Evolutionary conservation across 306 rosid species (phyloP).

Genomic region (Inga oerstediana): DNA sequence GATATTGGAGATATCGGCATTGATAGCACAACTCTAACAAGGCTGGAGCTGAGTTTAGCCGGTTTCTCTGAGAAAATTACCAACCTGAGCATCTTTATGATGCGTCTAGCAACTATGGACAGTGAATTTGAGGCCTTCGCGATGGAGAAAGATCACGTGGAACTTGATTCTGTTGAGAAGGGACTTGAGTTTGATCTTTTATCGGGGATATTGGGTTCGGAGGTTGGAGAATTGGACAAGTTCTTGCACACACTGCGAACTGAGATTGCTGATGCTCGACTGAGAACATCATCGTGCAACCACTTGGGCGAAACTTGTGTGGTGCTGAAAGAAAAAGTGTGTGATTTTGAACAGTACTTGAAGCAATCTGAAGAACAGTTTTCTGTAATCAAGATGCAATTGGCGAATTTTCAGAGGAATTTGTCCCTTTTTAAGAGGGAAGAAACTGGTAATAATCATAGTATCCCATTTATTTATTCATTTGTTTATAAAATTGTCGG

Average conservation of each 20-base stretch:
- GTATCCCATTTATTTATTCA: slow-evolving; percentile 28
- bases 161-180: slow-evolving; percentile 47
- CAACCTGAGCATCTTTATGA: slow-evolving; percentile 66
- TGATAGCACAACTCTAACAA: slow-evolving; percentile 39
- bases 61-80: slow-evolving; percentile 74
- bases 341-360: slow-evolving; percentile 54
- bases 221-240: slow-evolving; percentile 58
- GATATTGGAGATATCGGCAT: slow-evolving; percentile 39
- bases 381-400: slow-evolving; percentile 70
- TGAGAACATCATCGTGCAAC: slow-evolving; percentile 42
- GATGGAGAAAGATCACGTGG: slow-evolving; percentile 42
- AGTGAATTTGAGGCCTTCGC: slow-evolving; percentile 61
- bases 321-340: slow-evolving; percentile 54
- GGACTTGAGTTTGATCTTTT: slow-evolving; percentile 67
- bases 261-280: slow-evolving; percentile 47
- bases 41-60: slow-evolving; percentile 59
- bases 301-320: slow-evolving; percentile 44
- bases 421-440: slow-evolving; percentile 47
- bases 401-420: slow-evolving; percentile 52
- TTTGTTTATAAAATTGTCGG: neutral
- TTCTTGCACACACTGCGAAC: slow-evolving; percentile 56
- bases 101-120: slow-evolving; percentile 72
- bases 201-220: slow-evolving; percentile 77
- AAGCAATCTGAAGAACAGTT: slow-evolving; percentile 65
- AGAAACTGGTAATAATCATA: slow-evolving; percentile 62